phyloP scores from a whole-genome alignment of 495 filamentous ascomycete species.

The Podospora pseudocomata region DNA sequence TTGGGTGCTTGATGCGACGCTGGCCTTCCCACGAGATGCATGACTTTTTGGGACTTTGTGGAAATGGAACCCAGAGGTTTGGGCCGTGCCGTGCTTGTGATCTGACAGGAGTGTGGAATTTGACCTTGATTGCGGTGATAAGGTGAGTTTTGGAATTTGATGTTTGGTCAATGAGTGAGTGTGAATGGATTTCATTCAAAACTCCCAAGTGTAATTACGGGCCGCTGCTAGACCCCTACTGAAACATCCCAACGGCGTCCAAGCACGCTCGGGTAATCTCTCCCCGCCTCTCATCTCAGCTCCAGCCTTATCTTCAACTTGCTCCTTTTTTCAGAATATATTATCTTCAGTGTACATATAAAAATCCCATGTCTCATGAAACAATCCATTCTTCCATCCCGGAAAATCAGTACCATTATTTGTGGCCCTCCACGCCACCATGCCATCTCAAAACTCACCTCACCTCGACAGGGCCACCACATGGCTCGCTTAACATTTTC shows the following conservation, averaged over 20 bases:
- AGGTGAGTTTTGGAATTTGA: background rate
- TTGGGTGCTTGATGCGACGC: background rate
- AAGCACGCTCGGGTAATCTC: background rate
- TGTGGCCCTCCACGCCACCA: background rate
- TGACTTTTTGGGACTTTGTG: background rate
- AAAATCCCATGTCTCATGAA: background rate
- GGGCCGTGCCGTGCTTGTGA: background rate
- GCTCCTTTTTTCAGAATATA: background rate
- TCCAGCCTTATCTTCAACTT: background rate
- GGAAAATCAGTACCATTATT: background rate
- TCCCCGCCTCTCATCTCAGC: background rate
- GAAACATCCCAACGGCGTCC: background rate
- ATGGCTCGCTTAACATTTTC: background rate
- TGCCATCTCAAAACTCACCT: background rate
- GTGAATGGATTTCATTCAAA: background rate
- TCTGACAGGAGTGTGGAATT: background rate
- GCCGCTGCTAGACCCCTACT: background rate
- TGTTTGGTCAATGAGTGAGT: background rate
- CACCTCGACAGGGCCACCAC: background rate
- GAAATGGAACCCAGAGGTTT: background rate
- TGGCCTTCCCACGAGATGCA: background rate
- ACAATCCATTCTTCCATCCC: background rate
- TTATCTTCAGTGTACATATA: background rate
- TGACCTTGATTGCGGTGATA: background rate
- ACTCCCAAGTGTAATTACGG: no score